These are phyloP conservation scores for Paxillus involutus DNA, from an alignment of 768 basidiomycete genomes.

Conservation along the genomic window DNA sequence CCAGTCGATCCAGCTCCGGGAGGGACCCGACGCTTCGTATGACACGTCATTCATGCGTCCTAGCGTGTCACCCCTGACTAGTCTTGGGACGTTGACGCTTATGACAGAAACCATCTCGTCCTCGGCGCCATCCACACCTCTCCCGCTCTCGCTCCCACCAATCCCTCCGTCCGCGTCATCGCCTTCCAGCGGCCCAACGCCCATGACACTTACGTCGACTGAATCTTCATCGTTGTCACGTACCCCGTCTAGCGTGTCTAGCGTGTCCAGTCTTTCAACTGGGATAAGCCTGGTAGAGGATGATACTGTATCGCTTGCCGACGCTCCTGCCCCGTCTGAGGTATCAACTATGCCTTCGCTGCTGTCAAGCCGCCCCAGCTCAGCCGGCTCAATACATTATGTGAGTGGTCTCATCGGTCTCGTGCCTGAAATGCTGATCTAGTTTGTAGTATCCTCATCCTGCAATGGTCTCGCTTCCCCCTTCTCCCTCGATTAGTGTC, in stretches of 20 bases:
- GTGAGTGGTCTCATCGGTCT: slow-evolving; percentile 31
- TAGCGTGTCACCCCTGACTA: slow-evolving; percentile 40
- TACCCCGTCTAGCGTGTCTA: slow-evolving; percentile 39
- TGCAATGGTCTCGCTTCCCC: slow-evolving; percentile 26
- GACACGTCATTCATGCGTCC: slow-evolving; percentile 77
- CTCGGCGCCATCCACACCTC: slow-evolving; percentile 14
- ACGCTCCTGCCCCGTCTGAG: slow-evolving; percentile 26
- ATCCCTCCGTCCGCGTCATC: slow-evolving; percentile 21
- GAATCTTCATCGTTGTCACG: slow-evolving; percentile 33
- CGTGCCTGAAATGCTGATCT: slow-evolving; percentile 1
- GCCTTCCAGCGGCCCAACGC: slow-evolving; percentile 34
- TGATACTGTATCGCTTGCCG: slow-evolving; percentile 16
- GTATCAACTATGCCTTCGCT: slow-evolving; percentile 58
- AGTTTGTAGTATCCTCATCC: slow-evolving; percentile 31
- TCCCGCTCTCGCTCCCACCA: slow-evolving; percentile 1
- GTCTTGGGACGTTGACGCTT: slow-evolving; percentile 33
- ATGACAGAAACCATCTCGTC: slow-evolving; percentile 34
- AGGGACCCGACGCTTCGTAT: slow-evolving; percentile 62
- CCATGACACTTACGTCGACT: slow-evolving; percentile 30
- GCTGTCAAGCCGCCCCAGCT: slow-evolving; percentile 42
- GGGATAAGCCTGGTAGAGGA: slow-evolving; percentile 35
- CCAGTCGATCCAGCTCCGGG: slow-evolving; percentile 49
- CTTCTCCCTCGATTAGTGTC: slow-evolving; percentile 43
- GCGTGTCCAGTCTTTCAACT: slow-evolving; percentile 45
- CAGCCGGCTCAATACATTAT: slow-evolving; percentile 22